Percentiles rank a stretch among this genome's conserved stretches.
These are phyloP conservation scores for Boletus speciosus DNA, from an alignment of 768 basidiomycete genomes.

Conservation along the genomic window DNA sequence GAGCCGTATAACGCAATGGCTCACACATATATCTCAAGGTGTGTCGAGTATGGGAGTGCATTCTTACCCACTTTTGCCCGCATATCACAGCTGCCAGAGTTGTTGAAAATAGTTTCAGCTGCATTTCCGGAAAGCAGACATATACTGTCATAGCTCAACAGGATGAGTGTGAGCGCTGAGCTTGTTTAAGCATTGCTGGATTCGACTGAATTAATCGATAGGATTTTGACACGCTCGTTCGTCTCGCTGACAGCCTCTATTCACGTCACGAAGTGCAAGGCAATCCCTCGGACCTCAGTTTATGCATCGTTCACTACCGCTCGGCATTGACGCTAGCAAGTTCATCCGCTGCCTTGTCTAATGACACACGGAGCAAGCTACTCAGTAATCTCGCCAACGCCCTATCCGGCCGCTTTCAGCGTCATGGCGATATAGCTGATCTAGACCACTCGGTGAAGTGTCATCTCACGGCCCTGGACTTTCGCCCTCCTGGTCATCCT, in stretches of 20 bases:
- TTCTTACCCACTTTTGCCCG: background rate
- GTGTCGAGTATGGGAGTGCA: conserved; percentile 1
- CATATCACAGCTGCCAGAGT: background rate
- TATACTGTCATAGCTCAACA: background rate
- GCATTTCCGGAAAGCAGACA: background rate
- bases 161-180: conserved; percentile 18
- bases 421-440: conserved; percentile 24
- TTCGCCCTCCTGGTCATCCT: conserved; percentile 26
- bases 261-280: conserved; percentile 21
- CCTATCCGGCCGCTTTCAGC: conserved; percentile 26
- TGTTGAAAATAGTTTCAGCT: background rate
- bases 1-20: conserved; percentile 5
- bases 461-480: conserved; percentile 24
- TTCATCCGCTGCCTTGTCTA: conserved; percentile 14
- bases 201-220: conserved; percentile 4
- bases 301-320: conserved; percentile 27
- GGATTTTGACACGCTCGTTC: conserved; percentile 24
- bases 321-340: conserved; percentile 24
- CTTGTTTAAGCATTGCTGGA: background rate
- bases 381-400: conserved; percentile 29
- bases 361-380: conserved; percentile 23
- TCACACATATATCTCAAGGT: conserved; percentile 15
- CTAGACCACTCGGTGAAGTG: conserved; percentile 28
- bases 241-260: conserved; percentile 24
- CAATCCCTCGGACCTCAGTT: conserved; percentile 22